Percentiles rank a stretch among this genome's conserved stretches.
Evolutionary conservation across 306 rosid genomes (phyloP).

Genomic region (Prinsepia uniflora): DNA sequence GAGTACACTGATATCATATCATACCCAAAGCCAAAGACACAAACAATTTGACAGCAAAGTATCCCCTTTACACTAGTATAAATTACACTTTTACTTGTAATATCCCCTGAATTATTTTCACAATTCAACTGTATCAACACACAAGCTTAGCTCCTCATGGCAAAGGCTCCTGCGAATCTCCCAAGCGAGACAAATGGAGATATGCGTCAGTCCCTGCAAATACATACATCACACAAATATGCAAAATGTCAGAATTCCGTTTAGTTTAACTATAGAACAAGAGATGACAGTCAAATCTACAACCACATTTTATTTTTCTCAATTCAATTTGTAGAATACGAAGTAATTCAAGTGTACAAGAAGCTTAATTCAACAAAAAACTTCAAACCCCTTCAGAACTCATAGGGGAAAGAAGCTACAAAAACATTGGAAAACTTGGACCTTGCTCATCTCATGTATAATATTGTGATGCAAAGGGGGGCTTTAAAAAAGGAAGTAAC

Average conservation of each 20-base stretch:
- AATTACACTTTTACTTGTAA: neutral
- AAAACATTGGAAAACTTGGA: too few species aligned
- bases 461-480: too few species aligned
- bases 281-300: neutral
- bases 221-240: constrained; percentile 9
- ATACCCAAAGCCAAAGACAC: constrained; percentile 2
- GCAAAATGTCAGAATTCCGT: neutral
- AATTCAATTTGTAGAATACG: neutral
- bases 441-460: too few species aligned
- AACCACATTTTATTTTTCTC: neutral
- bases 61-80: constrained; percentile 3
- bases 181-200: constrained; percentile 86
- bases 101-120: constrained; percentile 4
- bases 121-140: neutral
- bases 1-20: neutral
- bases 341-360: neutral
- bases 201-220: constrained; percentile 83
- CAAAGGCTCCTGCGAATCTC: constrained; percentile 89
- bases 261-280: neutral
- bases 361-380: neutral
- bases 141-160: constrained; percentile 30
- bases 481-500: too few species aligned
- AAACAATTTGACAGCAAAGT: constrained; percentile 27
- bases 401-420: neutral
- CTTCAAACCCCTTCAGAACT: neutral